phyloP scores from a whole-genome alignment of 1,284 basidiomycete species.

The Leccinum pachyderme region DNA sequence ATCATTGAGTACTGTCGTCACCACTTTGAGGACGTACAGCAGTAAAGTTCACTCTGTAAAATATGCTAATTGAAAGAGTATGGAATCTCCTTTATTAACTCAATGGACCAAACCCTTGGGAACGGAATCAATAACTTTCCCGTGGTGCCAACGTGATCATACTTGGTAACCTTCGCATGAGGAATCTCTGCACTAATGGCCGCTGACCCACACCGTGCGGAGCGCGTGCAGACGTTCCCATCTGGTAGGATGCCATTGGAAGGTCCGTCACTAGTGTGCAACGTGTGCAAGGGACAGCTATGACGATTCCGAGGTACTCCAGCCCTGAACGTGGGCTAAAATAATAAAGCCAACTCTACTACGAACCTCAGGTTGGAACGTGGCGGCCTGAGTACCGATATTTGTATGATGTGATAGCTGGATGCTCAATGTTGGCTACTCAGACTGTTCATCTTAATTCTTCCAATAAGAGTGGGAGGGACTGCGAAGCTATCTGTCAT shows the following conservation, averaged over 20 bases:
- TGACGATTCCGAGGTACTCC: neutral
- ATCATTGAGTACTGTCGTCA: constrained; percentile 3
- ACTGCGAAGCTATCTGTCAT: neutral
- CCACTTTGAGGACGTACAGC: neutral
- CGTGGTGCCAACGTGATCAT: neutral
- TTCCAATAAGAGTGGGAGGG: neutral
- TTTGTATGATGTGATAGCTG: neutral
- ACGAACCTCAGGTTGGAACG: neutral
- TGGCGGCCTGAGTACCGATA: neutral
- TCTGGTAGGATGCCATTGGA: neutral
- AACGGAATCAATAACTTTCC: neutral
- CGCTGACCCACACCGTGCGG: neutral
- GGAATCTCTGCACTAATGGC: neutral
- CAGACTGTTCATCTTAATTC: no score
- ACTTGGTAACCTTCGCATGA: neutral
- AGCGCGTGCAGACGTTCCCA: neutral
- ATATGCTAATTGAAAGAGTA: neutral
- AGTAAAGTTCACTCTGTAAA: constrained; percentile 2
- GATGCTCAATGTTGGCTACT: neutral
- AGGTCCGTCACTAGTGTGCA: neutral
- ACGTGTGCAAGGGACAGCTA: neutral
- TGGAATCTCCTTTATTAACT: neutral
- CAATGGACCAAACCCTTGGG: neutral
- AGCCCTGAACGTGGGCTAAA: neutral
- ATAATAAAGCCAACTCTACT: neutral